These are phyloP conservation scores for Aspergillus sp. DNA, from an alignment of 2,329 filamentous ascomycete species.

Conservation along the genomic window DNA sequence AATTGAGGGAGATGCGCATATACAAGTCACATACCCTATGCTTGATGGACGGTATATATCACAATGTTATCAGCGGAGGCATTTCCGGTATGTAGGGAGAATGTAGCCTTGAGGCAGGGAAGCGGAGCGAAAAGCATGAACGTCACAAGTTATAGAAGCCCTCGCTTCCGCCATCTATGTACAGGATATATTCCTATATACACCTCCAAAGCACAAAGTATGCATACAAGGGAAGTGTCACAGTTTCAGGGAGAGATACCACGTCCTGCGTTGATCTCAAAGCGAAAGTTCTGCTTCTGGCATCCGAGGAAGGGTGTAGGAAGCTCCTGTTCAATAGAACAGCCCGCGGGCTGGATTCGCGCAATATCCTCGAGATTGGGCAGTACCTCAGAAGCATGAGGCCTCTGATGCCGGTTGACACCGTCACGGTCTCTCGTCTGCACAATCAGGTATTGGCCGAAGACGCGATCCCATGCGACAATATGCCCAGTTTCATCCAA, in stretches of 20 bases:
- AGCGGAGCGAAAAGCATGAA: too few relatives aligned
- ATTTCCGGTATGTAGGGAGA: too few relatives aligned
- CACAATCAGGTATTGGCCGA: slow-evolving; percentile 28
- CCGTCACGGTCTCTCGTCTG: slow-evolving; percentile 14
- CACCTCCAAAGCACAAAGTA: not conserved
- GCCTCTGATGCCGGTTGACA: not conserved
- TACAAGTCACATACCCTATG: too few relatives aligned
- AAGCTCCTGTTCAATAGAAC: not conserved
- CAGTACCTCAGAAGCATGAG: not conserved
- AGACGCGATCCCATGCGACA: slow-evolving; percentile 35
- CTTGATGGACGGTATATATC: too few relatives aligned
- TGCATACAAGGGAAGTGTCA: not conserved
- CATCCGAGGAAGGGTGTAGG: not conserved
- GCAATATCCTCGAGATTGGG: not conserved
- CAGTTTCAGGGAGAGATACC: not conserved
- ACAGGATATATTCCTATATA: not conserved
- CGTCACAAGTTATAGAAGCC: too few relatives aligned
- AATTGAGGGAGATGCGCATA: too few relatives aligned
- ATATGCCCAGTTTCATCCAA: slow-evolving; percentile 38
- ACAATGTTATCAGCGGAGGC: too few relatives aligned
- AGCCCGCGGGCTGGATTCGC: not conserved
- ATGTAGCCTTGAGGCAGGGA: too few relatives aligned
- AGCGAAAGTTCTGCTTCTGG: not conserved
- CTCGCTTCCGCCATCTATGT: not conserved
- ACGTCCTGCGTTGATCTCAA: not conserved